Conservation (phyloP, 345 rosid species). For the Eutrema japonicum region DNA sequence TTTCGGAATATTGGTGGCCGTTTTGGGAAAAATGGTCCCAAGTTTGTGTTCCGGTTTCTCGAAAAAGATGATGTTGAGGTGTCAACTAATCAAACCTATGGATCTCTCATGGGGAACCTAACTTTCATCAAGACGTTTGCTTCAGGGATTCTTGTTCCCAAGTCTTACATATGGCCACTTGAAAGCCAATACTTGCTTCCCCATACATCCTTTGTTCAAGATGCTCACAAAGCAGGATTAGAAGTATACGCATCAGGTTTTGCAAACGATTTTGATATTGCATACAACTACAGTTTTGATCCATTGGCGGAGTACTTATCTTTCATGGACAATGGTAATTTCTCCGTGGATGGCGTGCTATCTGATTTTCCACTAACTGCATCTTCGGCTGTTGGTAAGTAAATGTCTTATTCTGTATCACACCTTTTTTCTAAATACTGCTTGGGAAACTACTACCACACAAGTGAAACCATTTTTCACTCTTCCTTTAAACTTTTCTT, state of each 20-base stretch:
- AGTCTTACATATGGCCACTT: conserved; percentile 77
- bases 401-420: conserved; percentile 18
- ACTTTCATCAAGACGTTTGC: conserved; percentile 87
- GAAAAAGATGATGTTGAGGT: conserved; percentile 58
- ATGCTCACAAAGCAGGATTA: conserved; percentile 88
- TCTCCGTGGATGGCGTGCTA: conserved; percentile 89
- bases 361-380: conserved; percentile 89
- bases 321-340: conserved; percentile 73
- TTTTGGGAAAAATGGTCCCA: conserved; percentile 53
- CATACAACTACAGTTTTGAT: conserved; percentile 85
- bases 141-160: conserved; percentile 88
- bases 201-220: conserved; percentile 60
- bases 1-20: conserved; percentile 57
- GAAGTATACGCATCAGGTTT: conserved; percentile 83
- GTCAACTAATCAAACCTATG: conserved; percentile 79
- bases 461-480: conserved; percentile 4
- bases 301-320: conserved; percentile 72
- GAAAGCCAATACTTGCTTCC: conserved; percentile 58
- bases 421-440: background rate
- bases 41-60: conserved; percentile 68
- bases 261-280: conserved; percentile 65
- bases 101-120: conserved; percentile 59
- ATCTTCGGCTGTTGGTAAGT: conserved; percentile 69
- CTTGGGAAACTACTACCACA: background rate
- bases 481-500: conserved; percentile 42